Evolutionary conservation across 768 basidiomycete species (phyloP), one percentile per base, ranked within the genome.

Genomic region (Gloeopeniophorella convolvens): DNA sequence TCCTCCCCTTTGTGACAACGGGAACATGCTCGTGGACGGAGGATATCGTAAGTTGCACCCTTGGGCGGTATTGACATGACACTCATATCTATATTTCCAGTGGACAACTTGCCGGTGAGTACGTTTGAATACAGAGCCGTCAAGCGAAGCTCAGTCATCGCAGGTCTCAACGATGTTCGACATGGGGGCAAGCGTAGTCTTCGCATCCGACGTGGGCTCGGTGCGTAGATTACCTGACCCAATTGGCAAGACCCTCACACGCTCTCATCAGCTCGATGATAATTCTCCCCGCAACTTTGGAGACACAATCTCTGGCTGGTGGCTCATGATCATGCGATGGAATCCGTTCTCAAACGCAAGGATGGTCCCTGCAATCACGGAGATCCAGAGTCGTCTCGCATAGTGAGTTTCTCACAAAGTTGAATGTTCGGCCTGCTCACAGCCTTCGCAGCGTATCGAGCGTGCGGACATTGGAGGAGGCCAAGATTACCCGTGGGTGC

Each of bases 281-380:
- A 97, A 95, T 51, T 89, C 89, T 1, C 93, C 95, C 0, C 77
- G 96, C 45, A 85, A 88, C 59, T 96, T 94, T 66, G 93, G 96
- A 5, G 96, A 99, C 60, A 84, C 89, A 1, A 76, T 99, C 3
- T 96, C 93, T 3, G 96, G 96, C 24, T 96, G 89, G 84, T 97
- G 91, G 89, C 76, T 98, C 15, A 70, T 98, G 44, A 63, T 98
- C 53, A 97, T 96, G 65, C 74, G 91, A 43, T 97, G 82, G 84
- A 94, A 93, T 62, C 92, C 92, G 0, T 93, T 93, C 63, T 87
- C 88, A 5, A 80, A 75, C 62, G 79, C 82, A 28, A 73, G 78
- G 48, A 80, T 76, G 48, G 78, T 95, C 15, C 93, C 93, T 28
- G 83, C 85, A 12, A 91, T 95, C 59, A 87, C 93, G 11, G 92